Percentiles rank a stretch among this genome's conserved stretches.
Evolutionary conservation across 768 basidiomycete genomes (phyloP).

Genomic region (Boletus fagicola): DNA sequence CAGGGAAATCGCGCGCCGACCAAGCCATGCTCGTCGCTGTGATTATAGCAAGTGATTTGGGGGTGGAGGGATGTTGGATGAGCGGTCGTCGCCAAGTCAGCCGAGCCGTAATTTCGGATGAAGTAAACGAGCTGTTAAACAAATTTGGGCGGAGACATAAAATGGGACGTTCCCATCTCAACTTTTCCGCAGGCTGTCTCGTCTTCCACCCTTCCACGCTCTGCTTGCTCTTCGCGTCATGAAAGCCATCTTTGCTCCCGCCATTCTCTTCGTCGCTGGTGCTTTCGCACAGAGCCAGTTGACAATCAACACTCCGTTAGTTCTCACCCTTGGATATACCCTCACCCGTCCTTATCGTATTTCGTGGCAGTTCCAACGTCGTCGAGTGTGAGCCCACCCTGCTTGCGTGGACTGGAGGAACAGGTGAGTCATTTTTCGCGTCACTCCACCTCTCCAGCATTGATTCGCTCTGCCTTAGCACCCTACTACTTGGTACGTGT

Average conservation of each 20-base stretch:
- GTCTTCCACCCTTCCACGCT: not conserved
- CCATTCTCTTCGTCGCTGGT: slow-evolving; percentile 42
- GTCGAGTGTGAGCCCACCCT: slow-evolving; percentile 58
- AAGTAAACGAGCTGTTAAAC: slow-evolving; percentile 8
- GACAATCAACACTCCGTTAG: slow-evolving; percentile 72
- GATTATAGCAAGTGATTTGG: slow-evolving; percentile 14
- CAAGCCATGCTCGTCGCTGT: not conserved
- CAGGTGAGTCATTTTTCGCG: slow-evolving; percentile 38
- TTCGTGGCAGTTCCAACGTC: slow-evolving; percentile 39
- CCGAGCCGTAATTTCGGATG: slow-evolving; percentile 4
- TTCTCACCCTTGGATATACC: slow-evolving; percentile 7
- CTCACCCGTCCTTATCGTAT: slow-evolving; percentile 1
- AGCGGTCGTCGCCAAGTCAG: not conserved
- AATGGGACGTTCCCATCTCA: slow-evolving; percentile 18
- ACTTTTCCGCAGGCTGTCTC: slow-evolving; percentile 17
- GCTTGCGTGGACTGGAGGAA: slow-evolving; percentile 57
- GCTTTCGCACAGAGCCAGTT: slow-evolving; percentile 45
- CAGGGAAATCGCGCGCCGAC: not conserved
- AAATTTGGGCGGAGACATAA: slow-evolving; percentile 36
- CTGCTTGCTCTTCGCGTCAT: slow-evolving; percentile 37
- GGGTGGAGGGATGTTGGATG: not conserved
- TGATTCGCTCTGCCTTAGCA: slow-evolving; percentile 33
- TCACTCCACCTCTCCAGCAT: not conserved
- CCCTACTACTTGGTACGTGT: slow-evolving; percentile 65
- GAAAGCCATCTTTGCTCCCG: slow-evolving; percentile 42